Evolutionary conservation across 441 rosid species (phyloP), one percentile per base, ranked within the genome.

Genomic region (Geranium incanum): DNA sequence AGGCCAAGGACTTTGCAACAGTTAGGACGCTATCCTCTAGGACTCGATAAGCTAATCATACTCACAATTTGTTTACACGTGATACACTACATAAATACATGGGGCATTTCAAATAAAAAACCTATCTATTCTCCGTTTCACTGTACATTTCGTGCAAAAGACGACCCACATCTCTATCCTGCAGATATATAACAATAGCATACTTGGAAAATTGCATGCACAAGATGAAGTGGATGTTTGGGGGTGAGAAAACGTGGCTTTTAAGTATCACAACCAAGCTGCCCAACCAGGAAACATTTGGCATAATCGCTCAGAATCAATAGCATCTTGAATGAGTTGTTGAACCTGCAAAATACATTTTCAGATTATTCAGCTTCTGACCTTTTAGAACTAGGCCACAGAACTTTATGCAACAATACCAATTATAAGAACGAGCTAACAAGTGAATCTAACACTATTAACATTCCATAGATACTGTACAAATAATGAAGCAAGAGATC

Each of bases 201-300:
- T 41, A 11, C 11, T 41, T 41, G 9, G 11, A 41, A 41, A 41
- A 41, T 6, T 41, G 48, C 48, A 41, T 45, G 3, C n/a, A 45
- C 52, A 45, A 9, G n/a, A 45, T 45, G 2, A 11, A 45, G 21
- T 21, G 21, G 21, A 21, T 43, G 50, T 8, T 38, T 38, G 6
- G 41, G 21, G 21, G 21, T 21, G 21, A 3, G 50, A 43, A 13
- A 9, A 43, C 8, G 50, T 43, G 50, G 50, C 50, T 43, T 43
- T 0, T 21, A 21, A 21, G 33, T 28, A 45, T 80, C 80, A 86
- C 88, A 93, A 70, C 96, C 98, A 93, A 74, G 98, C 92, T 81
- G 87, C 98, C 99, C 99, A 95, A 55, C 99, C 98, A 45, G 97
- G 86, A 84, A 86, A 95, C 98, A 93, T 81, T 76, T 84, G 99